Conservation (phyloP, 495 filamentous ascomycete species). For the Lasiosphaeria hispida region DNA sequence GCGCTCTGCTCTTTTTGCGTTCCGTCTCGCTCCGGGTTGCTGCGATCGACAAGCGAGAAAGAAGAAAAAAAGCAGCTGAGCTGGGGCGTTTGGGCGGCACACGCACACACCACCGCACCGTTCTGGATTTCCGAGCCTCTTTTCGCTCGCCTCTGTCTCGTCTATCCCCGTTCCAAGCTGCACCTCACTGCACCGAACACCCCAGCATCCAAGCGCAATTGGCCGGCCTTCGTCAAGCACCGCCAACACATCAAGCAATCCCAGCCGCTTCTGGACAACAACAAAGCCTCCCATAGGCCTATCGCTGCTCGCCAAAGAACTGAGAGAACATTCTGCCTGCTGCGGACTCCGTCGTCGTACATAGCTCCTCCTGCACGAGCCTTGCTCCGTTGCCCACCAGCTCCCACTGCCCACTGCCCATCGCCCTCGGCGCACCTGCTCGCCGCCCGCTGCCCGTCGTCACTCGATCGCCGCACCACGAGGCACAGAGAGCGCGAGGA, state of each 20-base stretch:
- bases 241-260: constrained; percentile 40
- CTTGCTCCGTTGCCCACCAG: not conserved
- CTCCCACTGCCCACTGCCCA: constrained; percentile 2
- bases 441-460: not conserved
- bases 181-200: constrained; percentile 35
- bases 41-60: not conserved
- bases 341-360: constrained; percentile 17
- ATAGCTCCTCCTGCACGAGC: constrained; percentile 10
- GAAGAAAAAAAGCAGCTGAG: not conserved
- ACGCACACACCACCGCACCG: not conserved
- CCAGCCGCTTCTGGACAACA: constrained; percentile 38
- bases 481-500: not conserved
- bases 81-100: constrained; percentile 1
- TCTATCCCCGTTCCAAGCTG: constrained; percentile 27
- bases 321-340: constrained; percentile 14
- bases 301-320: constrained; percentile 15
- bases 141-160: constrained; percentile 10
- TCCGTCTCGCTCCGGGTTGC: not conserved
- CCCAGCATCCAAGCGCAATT: constrained; percentile 33
- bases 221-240: constrained; percentile 31
- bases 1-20: not conserved
- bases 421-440: constrained; percentile 16
- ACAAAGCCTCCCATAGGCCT: constrained; percentile 41
- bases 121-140: constrained; percentile 9
- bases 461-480: constrained; percentile 8